phyloP scores from a whole-genome alignment of 2,329 filamentous ascomycete species.

The Botrytis medusae region DNA sequence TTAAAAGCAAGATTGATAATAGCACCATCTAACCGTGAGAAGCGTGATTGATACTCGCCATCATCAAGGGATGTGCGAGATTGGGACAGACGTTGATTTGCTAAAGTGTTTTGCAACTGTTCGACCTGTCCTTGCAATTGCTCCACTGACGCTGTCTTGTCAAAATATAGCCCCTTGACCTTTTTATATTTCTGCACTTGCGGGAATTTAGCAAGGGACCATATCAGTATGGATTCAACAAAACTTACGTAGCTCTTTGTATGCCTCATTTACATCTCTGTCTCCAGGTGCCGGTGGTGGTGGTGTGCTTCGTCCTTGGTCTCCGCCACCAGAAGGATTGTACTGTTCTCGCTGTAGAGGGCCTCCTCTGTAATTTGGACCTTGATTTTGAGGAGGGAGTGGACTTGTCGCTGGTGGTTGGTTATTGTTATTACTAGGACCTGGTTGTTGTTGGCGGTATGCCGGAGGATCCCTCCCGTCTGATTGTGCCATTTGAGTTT shows the following conservation, averaged over 20 bases:
- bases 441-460: conserved; percentile 34
- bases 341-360: conserved; percentile 39
- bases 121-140: conserved; percentile 89
- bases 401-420: conserved; percentile 34
- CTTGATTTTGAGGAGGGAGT: conserved; percentile 28
- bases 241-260: conserved; percentile 46
- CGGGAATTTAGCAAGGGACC: conserved; percentile 23
- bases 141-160: conserved; percentile 85
- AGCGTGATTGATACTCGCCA: conserved; percentile 86
- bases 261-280: conserved; percentile 40
- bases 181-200: conserved; percentile 94
- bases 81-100: conserved; percentile 90
- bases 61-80: conserved; percentile 94
- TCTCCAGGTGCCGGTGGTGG: conserved; percentile 42
- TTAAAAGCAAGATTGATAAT: conserved; percentile 95
- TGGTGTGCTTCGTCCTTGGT: conserved; percentile 50
- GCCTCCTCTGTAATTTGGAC: conserved; percentile 38
- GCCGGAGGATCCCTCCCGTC: conserved; percentile 37
- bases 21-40: conserved; percentile 87
- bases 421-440: conserved; percentile 28
- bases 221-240: neutral
- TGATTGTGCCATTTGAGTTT: conserved; percentile 30
- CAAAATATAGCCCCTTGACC: conserved; percentile 96
- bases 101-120: conserved; percentile 93
- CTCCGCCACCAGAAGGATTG: conserved; percentile 32